phyloP scores from a whole-genome alignment of 805 yeast species.

The Myxozyma lipomycoides region DNA sequence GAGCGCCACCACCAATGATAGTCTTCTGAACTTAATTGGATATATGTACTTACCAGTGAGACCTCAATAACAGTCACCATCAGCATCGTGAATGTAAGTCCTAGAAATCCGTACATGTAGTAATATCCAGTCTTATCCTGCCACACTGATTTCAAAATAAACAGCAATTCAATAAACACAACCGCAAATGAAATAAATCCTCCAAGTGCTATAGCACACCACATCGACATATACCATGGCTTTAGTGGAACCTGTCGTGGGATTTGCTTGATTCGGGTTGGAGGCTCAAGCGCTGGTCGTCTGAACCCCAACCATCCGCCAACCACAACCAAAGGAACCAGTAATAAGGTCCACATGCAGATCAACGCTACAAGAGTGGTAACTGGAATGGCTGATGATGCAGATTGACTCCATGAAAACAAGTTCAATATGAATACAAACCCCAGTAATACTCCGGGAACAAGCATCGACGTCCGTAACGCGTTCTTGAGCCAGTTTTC shows the following conservation, averaged over 20 bases:
- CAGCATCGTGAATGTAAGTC: constrained; percentile 56
- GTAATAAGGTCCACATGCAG: constrained; percentile 58
- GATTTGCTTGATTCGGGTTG: constrained; percentile 32
- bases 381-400: constrained; percentile 74
- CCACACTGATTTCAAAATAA: constrained; percentile 74
- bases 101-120: constrained; percentile 73
- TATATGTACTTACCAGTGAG: constrained; percentile 63
- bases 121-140: constrained; percentile 72
- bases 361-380: constrained; percentile 63
- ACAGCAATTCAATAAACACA: constrained; percentile 71
- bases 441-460: constrained; percentile 43
- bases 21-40: constrained; percentile 53
- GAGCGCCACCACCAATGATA: constrained; percentile 82
- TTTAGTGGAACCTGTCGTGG: constrained; percentile 37
- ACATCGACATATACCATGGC: constrained; percentile 18
- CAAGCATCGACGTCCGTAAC: constrained; percentile 33
- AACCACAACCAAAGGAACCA: constrained; percentile 66
- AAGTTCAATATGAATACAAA: constrained; percentile 56
- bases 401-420: constrained; percentile 70
- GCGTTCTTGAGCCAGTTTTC: constrained; percentile 39
- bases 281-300: constrained; percentile 27
- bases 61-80: constrained; percentile 65
- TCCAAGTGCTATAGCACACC: constrained; percentile 41
- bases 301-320: constrained; percentile 53
- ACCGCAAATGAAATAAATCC: constrained; percentile 78